phyloP scores from a whole-genome alignment of 2,329 filamentous ascomycete genomes.

The Chaetomiaceae sp. region DNA sequence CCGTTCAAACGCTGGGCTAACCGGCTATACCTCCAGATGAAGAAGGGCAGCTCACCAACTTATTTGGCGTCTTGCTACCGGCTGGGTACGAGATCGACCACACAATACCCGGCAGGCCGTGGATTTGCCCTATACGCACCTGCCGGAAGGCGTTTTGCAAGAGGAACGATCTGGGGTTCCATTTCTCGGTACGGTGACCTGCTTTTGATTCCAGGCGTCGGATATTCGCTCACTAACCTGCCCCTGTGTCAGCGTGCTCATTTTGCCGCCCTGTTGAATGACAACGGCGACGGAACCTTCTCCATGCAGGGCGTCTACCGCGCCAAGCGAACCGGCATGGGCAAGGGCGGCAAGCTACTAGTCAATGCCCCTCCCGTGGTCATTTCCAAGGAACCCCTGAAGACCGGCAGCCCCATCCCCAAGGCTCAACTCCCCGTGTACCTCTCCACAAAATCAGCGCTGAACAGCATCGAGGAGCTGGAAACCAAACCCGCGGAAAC shows the following conservation, averaged over 20 bases:
- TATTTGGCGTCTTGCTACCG: slow-evolving; percentile 20
- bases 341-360: slow-evolving; percentile 12
- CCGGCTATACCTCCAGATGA: slow-evolving; percentile 10
- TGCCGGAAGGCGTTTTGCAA: slow-evolving; percentile 17
- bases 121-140: slow-evolving; percentile 23
- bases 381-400: slow-evolving; percentile 9
- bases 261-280: slow-evolving; percentile 18
- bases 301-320: slow-evolving; percentile 11
- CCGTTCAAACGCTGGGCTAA: background rate
- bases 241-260: slow-evolving; percentile 12
- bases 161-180: slow-evolving; percentile 15
- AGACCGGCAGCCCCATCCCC: background rate
- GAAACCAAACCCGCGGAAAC: background rate
- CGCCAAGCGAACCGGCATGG: background rate
- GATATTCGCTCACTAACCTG: background rate
- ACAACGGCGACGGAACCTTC: slow-evolving; percentile 23
- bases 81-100: slow-evolving; percentile 20
- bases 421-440: slow-evolving; percentile 1
- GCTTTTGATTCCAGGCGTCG: background rate
- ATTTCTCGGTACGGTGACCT: slow-evolving; percentile 19
- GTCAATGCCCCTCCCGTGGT: slow-evolving; percentile 15
- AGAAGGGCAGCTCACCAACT: slow-evolving; percentile 2
- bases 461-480: too few species aligned
- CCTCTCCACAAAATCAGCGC: background rate
- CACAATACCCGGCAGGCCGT: slow-evolving; percentile 17